A percentile compares a stretch with the other conserved stretches of the same genome.
Conservation (phyloP, 768 basidiomycete species). For the Suillus decipiens region DNA sequence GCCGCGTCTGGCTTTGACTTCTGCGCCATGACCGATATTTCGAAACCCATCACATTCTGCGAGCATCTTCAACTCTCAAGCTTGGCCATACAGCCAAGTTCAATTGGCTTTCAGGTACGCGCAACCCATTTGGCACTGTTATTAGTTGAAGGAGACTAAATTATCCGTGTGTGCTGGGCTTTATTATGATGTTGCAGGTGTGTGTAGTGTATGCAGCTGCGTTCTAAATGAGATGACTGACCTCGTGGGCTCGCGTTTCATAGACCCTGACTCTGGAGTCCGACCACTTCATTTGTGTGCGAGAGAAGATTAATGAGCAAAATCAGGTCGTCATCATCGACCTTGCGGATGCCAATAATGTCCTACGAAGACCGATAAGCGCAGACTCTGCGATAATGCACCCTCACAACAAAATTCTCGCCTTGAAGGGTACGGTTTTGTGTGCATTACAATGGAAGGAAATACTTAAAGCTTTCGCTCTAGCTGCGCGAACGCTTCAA, state of each 20-base stretch:
- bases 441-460: not conserved
- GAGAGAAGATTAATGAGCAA: slow-evolving; percentile 92
- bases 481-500: slow-evolving; percentile 92
- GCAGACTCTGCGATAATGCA: slow-evolving; percentile 99
- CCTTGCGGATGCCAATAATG: slow-evolving; percentile 96
- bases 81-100: slow-evolving; percentile 92
- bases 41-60: slow-evolving; percentile 85
- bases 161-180: slow-evolving; percentile 30
- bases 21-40: slow-evolving; percentile 28
- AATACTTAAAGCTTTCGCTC: slow-evolving; percentile 16
- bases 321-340: slow-evolving; percentile 99
- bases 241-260: slow-evolving; percentile 8
- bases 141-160: slow-evolving; percentile 1
- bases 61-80: slow-evolving; percentile 95
- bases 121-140: slow-evolving; percentile 33
- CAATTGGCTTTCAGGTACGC: slow-evolving; percentile 92
- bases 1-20: slow-evolving; percentile 19
- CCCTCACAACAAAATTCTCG: slow-evolving; percentile 93
- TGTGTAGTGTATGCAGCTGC: slow-evolving; percentile 8
- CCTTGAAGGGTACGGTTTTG: slow-evolving; percentile 69
- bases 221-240: not conserved
- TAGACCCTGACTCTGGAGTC: slow-evolving; percentile 95
- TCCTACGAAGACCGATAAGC: slow-evolving; percentile 91
- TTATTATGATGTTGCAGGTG: slow-evolving; percentile 21
- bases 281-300: slow-evolving; percentile 97